Conservation (phyloP, 1,284 basidiomycete genomes). For the Pseudozyma hubeiensis region DNA sequence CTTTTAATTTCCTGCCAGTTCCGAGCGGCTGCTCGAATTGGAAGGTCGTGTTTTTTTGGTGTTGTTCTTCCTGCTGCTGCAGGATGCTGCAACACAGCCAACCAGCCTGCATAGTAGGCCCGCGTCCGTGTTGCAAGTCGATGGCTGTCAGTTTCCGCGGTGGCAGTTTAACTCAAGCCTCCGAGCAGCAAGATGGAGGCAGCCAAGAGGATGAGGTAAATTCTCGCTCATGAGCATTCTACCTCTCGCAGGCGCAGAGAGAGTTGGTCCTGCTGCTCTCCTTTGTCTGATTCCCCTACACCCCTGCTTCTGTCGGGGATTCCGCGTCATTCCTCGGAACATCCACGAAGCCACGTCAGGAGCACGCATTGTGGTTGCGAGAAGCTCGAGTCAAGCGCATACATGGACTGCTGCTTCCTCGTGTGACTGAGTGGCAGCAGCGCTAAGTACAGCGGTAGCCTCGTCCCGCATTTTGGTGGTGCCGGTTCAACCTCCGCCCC, state of each 20-base stretch:
- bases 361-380: no score
- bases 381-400: no score
- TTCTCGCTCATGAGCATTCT: constrained; percentile 18
- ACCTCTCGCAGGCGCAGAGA: no score
- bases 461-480: neutral
- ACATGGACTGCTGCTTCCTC: no score
- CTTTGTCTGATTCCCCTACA: neutral
- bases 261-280: no score
- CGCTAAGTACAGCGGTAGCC: neutral
- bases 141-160: constrained; percentile 25
- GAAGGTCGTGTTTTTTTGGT: neutral
- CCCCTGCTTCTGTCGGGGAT: no score
- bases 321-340: no score
- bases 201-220: constrained; percentile 18
- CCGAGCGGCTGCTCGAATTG: neutral
- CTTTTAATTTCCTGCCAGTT: neutral
- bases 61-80: neutral
- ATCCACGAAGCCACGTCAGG: no score
- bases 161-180: neutral
- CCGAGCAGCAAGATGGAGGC: neutral
- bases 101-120: neutral
- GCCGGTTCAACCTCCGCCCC: constrained; percentile 24
- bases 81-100: neutral
- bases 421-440: neutral
- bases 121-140: neutral